A percentile compares a stretch with the other conserved stretches of the same genome.
phyloP scores from a whole-genome alignment of 1,284 basidiomycete species.

The Jaminaea rosea region DNA sequence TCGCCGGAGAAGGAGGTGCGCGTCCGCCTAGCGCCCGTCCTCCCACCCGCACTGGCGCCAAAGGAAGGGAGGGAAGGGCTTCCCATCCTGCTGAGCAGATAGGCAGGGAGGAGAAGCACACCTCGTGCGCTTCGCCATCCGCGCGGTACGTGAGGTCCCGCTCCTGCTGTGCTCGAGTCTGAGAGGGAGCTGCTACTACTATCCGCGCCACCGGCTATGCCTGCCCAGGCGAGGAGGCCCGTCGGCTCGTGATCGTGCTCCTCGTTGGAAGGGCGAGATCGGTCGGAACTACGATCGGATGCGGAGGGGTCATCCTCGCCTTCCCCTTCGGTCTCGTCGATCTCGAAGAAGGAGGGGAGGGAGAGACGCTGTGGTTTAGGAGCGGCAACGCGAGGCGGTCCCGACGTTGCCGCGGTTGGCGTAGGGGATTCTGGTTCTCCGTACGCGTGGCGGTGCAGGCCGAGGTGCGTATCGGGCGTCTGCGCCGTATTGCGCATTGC shows the following conservation, averaged over 20 bases:
- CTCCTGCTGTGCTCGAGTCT: neutral
- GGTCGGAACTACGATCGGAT: no score
- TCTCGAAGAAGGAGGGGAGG: constrained; percentile 4
- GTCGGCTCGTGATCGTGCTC: neutral
- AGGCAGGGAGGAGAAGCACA: neutral
- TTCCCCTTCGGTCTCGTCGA: constrained; percentile 2
- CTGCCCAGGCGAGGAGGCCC: neutral
- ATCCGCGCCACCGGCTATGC: neutral
- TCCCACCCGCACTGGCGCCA: no score
- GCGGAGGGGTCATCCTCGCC: constrained; percentile 5
- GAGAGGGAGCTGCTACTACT: neutral
- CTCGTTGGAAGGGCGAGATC: no score
- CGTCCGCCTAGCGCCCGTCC: no score
- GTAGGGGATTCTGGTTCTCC: neutral
- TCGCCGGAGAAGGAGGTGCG: no score
- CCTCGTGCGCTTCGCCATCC: neutral
- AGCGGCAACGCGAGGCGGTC: constrained; percentile 3
- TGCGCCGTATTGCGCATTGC: no score
- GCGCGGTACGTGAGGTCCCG: neutral
- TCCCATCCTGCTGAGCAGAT: neutral
- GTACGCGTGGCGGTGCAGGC: neutral
- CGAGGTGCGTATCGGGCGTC: neutral
- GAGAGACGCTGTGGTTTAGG: constrained; percentile 8
- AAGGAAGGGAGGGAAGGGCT: no score
- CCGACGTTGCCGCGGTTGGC: neutral